phyloP scores from a whole-genome alignment of 2,329 filamentous ascomycete genomes.

The Calonectria pteridis region DNA sequence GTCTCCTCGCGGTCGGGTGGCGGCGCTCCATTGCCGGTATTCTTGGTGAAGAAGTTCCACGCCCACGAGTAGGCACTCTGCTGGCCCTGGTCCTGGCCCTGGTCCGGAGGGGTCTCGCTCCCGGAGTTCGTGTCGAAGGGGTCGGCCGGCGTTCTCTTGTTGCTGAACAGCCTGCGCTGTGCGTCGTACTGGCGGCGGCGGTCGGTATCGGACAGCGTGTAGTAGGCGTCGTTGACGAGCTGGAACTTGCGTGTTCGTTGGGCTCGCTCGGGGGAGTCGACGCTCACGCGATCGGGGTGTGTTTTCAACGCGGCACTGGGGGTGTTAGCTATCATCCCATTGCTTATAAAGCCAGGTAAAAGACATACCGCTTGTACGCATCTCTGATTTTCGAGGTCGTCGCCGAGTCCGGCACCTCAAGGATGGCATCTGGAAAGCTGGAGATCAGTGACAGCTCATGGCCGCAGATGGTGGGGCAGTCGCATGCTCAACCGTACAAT shows the following conservation, averaged over 20 bases:
- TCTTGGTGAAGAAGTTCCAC: conserved; percentile 69
- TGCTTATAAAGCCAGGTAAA: not conserved
- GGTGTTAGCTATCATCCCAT: conserved; percentile 29
- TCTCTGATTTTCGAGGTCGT: conserved; percentile 87
- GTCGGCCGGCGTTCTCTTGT: conserved; percentile 48
- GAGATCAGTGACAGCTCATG: conserved; percentile 31
- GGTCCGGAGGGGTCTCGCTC: conserved; percentile 58
- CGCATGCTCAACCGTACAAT: conserved; percentile 61
- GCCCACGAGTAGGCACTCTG: conserved; percentile 80
- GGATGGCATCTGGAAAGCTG: conserved; percentile 71
- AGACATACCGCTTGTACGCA: conserved; percentile 86
- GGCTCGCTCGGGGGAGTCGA: conserved; percentile 84
- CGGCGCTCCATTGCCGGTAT: conserved; percentile 36
- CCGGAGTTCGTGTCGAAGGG: conserved; percentile 59
- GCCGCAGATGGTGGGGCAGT: conserved; percentile 28
- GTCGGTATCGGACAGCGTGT: conserved; percentile 83
- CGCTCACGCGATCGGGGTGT: conserved; percentile 90
- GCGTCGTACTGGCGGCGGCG: conserved; percentile 88
- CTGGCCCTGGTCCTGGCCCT: conserved; percentile 28
- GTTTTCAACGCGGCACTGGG: conserved; percentile 86
- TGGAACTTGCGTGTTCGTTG: conserved; percentile 90
- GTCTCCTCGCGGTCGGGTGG: conserved; percentile 63
- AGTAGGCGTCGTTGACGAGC: conserved; percentile 93
- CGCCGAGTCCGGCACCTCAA: conserved; percentile 80
- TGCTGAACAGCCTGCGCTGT: conserved; percentile 58